Percentiles rank a stretch among this genome's conserved stretches.
phyloP scores from a whole-genome alignment of 2,329 filamentous ascomycete species.

The Paecilomyces variotii region DNA sequence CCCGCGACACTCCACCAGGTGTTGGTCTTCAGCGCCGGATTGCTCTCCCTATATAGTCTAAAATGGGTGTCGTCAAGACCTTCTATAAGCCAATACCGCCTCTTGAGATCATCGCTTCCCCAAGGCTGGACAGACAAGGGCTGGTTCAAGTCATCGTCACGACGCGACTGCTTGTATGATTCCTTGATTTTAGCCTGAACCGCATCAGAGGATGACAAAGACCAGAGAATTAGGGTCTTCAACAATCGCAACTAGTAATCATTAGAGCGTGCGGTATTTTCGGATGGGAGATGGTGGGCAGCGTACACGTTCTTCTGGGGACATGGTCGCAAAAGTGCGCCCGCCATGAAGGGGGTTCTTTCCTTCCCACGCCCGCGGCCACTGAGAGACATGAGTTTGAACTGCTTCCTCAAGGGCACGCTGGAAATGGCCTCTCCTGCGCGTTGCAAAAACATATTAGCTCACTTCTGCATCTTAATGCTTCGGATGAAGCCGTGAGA shows the following conservation, averaged over 20 bases:
- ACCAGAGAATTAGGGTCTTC: conserved; percentile 78
- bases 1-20: conserved; percentile 94
- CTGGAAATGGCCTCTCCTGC: conserved; percentile 82
- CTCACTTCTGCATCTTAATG: conserved; percentile 7
- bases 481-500: background rate
- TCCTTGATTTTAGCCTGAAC: conserved; percentile 76
- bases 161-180: conserved; percentile 78
- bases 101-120: conserved; percentile 83
- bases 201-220: conserved; percentile 76
- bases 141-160: conserved; percentile 71
- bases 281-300: conserved; percentile 1
- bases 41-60: conserved; percentile 87
- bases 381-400: conserved; percentile 75
- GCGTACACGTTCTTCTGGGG: conserved; percentile 68
- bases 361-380: conserved; percentile 74
- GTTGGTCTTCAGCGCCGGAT: conserved; percentile 64
- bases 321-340: conserved; percentile 74
- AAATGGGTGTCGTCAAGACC: conserved; percentile 91
- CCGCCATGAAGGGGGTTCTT: conserved; percentile 76
- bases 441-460: conserved; percentile 19
- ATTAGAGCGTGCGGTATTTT: conserved; percentile 6
- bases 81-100: conserved; percentile 89
- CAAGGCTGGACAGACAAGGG: conserved; percentile 83
- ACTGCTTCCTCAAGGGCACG: conserved; percentile 92
- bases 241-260: conserved; percentile 65